Evolutionary conservation across 495 filamentous ascomycete species (phyloP), one percentile per base, ranked within the genome.

Genomic region (Talaromyces thailandensis): DNA sequence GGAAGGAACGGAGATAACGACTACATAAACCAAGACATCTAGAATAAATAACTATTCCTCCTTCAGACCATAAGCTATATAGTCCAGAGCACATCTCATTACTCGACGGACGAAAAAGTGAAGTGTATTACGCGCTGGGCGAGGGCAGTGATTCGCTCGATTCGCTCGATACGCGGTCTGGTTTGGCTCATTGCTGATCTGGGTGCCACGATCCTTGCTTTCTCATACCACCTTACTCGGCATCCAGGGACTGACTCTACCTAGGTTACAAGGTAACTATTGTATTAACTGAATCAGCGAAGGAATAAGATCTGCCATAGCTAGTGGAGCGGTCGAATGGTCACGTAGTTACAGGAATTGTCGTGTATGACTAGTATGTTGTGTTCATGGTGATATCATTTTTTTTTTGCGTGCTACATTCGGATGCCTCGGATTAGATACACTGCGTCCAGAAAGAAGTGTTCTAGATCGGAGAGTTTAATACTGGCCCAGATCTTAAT

Each of bases 311-410:
- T 18, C 45, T 50, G 45, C n/a, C n/a, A n/a, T 50, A 11, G 31
- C 12, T n/a, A n/a, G 9, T 35, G 31, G 31, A 35, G 31, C 12
- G 31, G 31, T 11, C 9, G 8, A 11, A 3, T 1, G 31, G 31
- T 35, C 9, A 35, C 31, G 12, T 35, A n/a, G n/a, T n/a, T n/a
- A 11, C 31, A 35, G 29, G 29, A 9, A 31, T 31, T 9, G n/a
- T 45, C 40, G n/a, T 48, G n/a, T n/a, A n/a, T 18, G 9, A 48
- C n/a, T n/a, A n/a, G n/a, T n/a, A n/a, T 48, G 43, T 21, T 48
- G 43, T 48, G 43, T 55, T 55, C 51, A 55, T 55, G 51, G 51
- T 55, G 51, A 55, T 55, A 55, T 55, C 51, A 55, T 55, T 55
- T 16, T n/a, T n/a, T n/a, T n/a, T n/a, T n/a, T n/a, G n/a, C n/a